phyloP scores from a whole-genome alignment of 2,329 filamentous ascomycete genomes.

The Arthrinium puccinioides region DNA sequence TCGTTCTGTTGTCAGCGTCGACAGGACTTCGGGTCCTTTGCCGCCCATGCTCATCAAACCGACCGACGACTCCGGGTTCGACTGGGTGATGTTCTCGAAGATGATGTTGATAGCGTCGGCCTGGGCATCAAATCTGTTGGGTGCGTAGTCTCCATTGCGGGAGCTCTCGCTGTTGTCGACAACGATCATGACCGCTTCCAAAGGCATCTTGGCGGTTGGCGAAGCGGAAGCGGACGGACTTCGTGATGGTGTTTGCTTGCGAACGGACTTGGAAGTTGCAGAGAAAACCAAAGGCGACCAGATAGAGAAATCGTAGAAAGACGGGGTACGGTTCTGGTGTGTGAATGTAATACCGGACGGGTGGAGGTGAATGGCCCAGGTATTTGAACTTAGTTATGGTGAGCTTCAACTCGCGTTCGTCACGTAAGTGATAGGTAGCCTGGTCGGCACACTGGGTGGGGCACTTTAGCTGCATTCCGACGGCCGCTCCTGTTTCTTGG shows the following conservation, averaged over 20 bases:
- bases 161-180: conserved; percentile 99
- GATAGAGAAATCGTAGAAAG: too few relatives aligned
- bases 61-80: conserved; percentile 93
- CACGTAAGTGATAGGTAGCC: too few relatives aligned
- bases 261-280: conserved; percentile 1
- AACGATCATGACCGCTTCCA: conserved; percentile 99
- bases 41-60: conserved; percentile 99
- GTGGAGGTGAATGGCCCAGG: too few relatives aligned
- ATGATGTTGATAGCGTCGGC: conserved; percentile 90
- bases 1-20: conserved; percentile 91
- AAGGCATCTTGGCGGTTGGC: conserved; percentile 68
- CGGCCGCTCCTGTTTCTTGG: too few relatives aligned
- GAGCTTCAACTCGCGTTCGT: too few relatives aligned
- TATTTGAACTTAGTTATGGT: too few relatives aligned
- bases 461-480: too few relatives aligned
- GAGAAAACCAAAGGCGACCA: background rate
- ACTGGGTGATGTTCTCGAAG: conserved; percentile 91
- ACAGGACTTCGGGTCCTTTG: conserved; percentile 93
- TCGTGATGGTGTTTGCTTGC: conserved; percentile 7
- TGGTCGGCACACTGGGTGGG: too few relatives aligned
- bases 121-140: conserved; percentile 93
- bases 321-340: too few relatives aligned
- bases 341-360: too few relatives aligned
- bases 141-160: conserved; percentile 88
- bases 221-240: background rate